These are phyloP conservation scores for Wallacemonas sp. DNA, from an alignment of 208 protist genomes.

Conservation along the genomic window DNA sequence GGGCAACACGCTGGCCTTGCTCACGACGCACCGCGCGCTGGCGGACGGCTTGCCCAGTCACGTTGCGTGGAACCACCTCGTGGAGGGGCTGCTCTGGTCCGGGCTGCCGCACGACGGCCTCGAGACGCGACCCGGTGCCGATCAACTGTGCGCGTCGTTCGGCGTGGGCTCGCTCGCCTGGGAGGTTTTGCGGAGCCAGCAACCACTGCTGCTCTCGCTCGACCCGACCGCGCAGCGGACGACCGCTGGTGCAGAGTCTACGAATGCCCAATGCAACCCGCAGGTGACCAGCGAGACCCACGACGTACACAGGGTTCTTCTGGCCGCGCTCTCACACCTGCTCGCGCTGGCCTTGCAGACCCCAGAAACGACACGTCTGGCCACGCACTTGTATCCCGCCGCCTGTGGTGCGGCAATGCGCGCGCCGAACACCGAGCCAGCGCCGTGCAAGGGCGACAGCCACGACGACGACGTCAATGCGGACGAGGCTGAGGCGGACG, in stretches of 20 bases:
- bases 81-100: slow-evolving; percentile 62
- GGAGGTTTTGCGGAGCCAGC: slow-evolving; percentile 48
- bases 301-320: slow-evolving; percentile 11
- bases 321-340: slow-evolving; percentile 33
- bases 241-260: background rate
- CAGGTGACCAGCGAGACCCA: background rate
- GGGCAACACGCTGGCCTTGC: slow-evolving; percentile 34
- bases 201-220: slow-evolving; percentile 21
- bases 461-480: background rate
- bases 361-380: slow-evolving; percentile 24
- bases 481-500: background rate
- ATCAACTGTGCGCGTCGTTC: slow-evolving; percentile 17
- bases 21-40: slow-evolving; percentile 17
- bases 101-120: slow-evolving; percentile 24
- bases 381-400: slow-evolving; percentile 15
- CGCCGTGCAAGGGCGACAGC: background rate
- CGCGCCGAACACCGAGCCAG: background rate
- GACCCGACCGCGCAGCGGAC: background rate
- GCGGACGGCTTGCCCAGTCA: slow-evolving; percentile 37
- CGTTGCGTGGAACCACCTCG: slow-evolving; percentile 37
- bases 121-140: background rate
- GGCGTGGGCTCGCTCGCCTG: slow-evolving; percentile 73
- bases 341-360: slow-evolving; percentile 29
- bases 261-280: too few relatives aligned
- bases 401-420: slow-evolving; percentile 1